phyloP scores from a whole-genome alignment of 2,329 filamentous ascomycete genomes.

The Lachnellula suecica region DNA sequence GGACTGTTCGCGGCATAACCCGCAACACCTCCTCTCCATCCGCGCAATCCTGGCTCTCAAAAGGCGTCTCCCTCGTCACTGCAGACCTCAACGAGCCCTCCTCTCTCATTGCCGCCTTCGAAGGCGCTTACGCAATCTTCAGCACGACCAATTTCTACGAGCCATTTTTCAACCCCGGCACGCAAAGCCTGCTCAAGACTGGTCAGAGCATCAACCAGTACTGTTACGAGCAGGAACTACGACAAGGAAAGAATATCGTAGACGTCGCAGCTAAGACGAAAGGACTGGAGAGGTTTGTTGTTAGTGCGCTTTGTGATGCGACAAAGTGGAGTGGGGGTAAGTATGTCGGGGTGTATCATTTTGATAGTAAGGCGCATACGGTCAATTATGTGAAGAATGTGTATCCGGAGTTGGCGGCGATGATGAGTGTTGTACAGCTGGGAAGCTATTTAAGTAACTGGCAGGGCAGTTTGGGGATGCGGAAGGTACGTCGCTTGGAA shows the following conservation, averaged over 20 bases:
- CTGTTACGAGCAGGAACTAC: constrained; percentile 33
- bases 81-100: constrained; percentile 39
- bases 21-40: constrained; percentile 12
- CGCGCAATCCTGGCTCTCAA: constrained; percentile 35
- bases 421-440: constrained; percentile 34
- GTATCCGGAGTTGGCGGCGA: constrained; percentile 29
- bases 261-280: constrained; percentile 35
- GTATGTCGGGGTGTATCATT: constrained; percentile 40
- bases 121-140: constrained; percentile 48
- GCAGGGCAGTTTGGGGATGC: constrained; percentile 11
- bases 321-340: constrained; percentile 40
- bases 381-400: constrained; percentile 31
- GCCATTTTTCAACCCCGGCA: constrained; percentile 22
- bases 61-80: constrained; percentile 39
- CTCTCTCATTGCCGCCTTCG: constrained; percentile 41
- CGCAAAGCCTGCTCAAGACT: constrained; percentile 10
- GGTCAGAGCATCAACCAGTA: constrained; percentile 23
- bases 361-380: constrained; percentile 36
- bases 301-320: constrained; percentile 37
- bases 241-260: constrained; percentile 37
- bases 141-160: constrained; percentile 40
- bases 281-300: constrained; percentile 38
- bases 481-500: constrained; percentile 8
- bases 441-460: constrained; percentile 29
- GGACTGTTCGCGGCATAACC: constrained; percentile 21